A percentile compares a stretch with the other conserved stretches of the same genome.
Evolutionary conservation across 352 stramenopile species (phyloP).

Genomic region (Globisporangium rhizosaccharum): DNA sequence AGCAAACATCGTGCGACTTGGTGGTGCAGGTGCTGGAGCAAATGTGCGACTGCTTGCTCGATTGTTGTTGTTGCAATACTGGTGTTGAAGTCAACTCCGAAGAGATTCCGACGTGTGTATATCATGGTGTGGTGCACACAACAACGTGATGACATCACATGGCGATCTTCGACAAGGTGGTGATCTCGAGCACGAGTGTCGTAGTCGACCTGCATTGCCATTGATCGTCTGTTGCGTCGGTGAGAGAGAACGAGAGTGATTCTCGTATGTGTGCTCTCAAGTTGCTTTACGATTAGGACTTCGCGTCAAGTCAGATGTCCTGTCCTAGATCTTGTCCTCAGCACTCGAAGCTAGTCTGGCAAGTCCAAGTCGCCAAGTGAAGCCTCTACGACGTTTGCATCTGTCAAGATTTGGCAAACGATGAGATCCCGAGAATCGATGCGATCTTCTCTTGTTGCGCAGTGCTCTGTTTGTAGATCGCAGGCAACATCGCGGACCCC

Average conservation of each 20-base stretch:
- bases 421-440: constrained; percentile 29
- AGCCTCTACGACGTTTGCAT: too few species aligned
- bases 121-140: neutral
- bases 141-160: too few species aligned
- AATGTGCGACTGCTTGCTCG: neutral
- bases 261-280: too few species aligned
- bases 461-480: constrained; percentile 39
- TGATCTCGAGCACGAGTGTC: too few species aligned
- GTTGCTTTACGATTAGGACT: too few species aligned
- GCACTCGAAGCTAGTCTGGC: neutral
- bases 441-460: constrained; percentile 52
- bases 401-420: constrained; percentile 2
- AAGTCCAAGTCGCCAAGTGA: neutral
- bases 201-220: too few species aligned
- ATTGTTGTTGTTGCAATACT: too few species aligned
- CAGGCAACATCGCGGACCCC: constrained; percentile 15
- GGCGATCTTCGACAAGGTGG: too few species aligned
- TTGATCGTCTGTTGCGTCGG: too few species aligned
- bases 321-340: neutral
- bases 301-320: neutral
- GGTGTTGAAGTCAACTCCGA: neutral
- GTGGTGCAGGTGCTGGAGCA: neutral
- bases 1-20: constrained; percentile 7
- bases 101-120: neutral
- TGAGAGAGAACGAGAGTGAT: neutral